These are phyloP conservation scores for Vitellaria paradoxa DNA, from an alignment of 179 eudicot species.

Conservation along the genomic window DNA sequence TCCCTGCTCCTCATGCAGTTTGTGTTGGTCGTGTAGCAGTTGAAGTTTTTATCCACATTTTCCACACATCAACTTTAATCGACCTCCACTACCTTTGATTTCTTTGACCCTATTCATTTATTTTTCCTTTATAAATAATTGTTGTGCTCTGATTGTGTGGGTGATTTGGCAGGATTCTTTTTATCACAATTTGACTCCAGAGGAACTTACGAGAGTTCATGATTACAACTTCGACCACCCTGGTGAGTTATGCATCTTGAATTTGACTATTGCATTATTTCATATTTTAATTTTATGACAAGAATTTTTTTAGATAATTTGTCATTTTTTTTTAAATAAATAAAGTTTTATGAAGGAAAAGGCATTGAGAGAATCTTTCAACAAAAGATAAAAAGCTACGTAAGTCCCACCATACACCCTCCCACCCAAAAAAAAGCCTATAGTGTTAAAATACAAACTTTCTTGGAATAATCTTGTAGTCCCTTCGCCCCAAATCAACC, in stretches of 20 bases:
- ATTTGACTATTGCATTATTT: slow-evolving; percentile 1
- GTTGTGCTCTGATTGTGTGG: neutral
- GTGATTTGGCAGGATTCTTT: slow-evolving; percentile 74
- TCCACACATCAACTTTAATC: neutral
- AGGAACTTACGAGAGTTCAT: slow-evolving; percentile 76
- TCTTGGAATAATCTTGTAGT: too few species aligned
- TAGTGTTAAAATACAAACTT: too few species aligned
- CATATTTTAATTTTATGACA: neutral
- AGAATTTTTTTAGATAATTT: neutral
- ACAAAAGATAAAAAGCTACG: too few species aligned
- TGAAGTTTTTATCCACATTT: neutral
- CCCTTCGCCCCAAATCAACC: neutral
- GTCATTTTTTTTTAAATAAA: neutral
- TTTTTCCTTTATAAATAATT: slow-evolving; percentile 2
- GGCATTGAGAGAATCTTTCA: too few species aligned
- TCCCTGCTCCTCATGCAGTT: neutral
- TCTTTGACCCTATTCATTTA: neutral
- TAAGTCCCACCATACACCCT: too few species aligned
- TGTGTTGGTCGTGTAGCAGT: neutral
- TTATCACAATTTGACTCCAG: slow-evolving; percentile 69
- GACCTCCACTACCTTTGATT: neutral
- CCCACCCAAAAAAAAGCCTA: too few species aligned
- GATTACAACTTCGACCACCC: slow-evolving; percentile 97
- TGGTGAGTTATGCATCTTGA: slow-evolving; percentile 40
- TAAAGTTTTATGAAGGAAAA: too few species aligned